A percentile compares a stretch with the other conserved stretches of the same genome.
These are phyloP conservation scores for Lipomyces spencermartinsiae DNA, from an alignment of 805 yeast genomes.

Conservation along the genomic window DNA sequence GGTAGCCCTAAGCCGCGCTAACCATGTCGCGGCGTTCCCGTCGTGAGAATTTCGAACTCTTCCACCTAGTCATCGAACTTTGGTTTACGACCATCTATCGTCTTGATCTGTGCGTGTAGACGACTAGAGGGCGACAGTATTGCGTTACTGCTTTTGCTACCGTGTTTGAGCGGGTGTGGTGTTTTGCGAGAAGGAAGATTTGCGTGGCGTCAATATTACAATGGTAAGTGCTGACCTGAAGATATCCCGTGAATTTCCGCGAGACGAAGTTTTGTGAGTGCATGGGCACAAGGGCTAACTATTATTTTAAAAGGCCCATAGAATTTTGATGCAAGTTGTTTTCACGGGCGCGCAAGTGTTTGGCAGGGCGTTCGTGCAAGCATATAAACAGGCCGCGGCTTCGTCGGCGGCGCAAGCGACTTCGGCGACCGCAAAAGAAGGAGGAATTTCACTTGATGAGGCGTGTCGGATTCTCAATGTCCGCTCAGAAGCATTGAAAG, in stretches of 20 bases:
- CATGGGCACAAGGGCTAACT: background rate
- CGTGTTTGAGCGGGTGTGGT: background rate
- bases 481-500: slow-evolving; percentile 59
- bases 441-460: slow-evolving; percentile 86
- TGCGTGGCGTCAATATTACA: background rate
- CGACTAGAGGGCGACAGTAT: background rate
- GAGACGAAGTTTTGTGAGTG: slow-evolving; percentile 1
- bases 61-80: background rate
- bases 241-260: background rate
- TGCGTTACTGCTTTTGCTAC: background rate
- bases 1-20: background rate
- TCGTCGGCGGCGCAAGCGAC: slow-evolving; percentile 80
- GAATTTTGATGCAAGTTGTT: slow-evolving; percentile 85
- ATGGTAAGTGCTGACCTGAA: background rate
- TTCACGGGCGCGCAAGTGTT: slow-evolving; percentile 95
- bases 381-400: slow-evolving; percentile 95
- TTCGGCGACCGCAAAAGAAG: slow-evolving; percentile 54
- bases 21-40: background rate
- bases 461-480: slow-evolving; percentile 89
- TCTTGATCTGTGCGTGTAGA: background rate
- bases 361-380: slow-evolving; percentile 95
- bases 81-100: background rate
- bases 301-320: slow-evolving; percentile 69
- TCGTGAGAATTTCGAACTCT: too few relatives aligned
- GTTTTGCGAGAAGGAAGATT: background rate